Base-by-base conservation (phyloP, 2,329 filamentous ascomycete genomes). In the Ophiostoma sp. region DNA sequence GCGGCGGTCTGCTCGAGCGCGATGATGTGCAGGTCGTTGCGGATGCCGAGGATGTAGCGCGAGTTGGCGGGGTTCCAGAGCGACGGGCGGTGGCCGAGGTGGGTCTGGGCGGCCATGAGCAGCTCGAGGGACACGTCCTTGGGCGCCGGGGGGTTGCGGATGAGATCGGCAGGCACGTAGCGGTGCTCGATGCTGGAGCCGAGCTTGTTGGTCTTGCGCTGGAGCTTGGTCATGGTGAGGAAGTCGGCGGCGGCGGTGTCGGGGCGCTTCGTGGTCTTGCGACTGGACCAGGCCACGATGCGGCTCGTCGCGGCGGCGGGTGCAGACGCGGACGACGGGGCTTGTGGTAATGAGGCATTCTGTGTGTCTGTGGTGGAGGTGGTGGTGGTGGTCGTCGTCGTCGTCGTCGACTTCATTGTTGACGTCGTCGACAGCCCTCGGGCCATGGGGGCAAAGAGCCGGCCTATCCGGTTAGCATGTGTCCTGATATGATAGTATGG, bases 1-100 rank as follows among this genome's bases (percentile, higher is more conserved):
- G 93, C 89, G 14, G 93, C 92, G 44, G 91, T 98, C 70, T 87
- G 85, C 77, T 99, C 95, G 3, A 98, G 87, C 9, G 89, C 90
- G 78, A 99, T 97, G 77, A 99, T 93, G 80, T 97, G 94, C 70
- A 96, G 89, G 16, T 90, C 92, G 73, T 95, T 86, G 62, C 95
- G 85, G 71, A 96, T 86, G 74, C 95, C 95, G 77, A 91, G 93
- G 77, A 99, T 98, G 80, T 98, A 98, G 73, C 91, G 87, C 72
- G 93, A 89, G 81, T 98, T 99, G 66, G 87, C 89, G 11, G 95
- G 93, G 79, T 99, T 96, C 95, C 95, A 99, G 65, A 93, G 84
- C 71, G 91, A 91, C 0, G 90, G 94, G 75, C 91, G 86, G 80
- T 99, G 95, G 71, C 95, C 95, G 78, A 98, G 87, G 79, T 97